These are phyloP conservation scores for Saccharomycopsis sp. DNA, from an alignment of 805 yeast genomes.

Conservation along the genomic window DNA sequence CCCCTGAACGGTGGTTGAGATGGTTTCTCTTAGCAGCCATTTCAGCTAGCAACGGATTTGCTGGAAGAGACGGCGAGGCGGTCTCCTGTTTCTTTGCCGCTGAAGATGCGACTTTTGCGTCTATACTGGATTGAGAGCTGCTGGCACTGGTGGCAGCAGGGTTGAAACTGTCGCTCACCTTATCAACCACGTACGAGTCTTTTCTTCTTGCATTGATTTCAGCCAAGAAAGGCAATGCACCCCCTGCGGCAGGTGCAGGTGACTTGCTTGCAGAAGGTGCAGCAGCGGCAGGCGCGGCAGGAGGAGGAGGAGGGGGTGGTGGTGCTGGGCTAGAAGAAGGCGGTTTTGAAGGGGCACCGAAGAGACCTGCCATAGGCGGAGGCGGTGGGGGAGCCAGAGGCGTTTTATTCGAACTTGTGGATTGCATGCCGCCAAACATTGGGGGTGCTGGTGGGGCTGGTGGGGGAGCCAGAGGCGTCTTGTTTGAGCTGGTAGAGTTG, in stretches of 20 bases:
- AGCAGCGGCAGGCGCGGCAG: conserved; percentile 27
- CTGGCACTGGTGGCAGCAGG: conserved; percentile 21
- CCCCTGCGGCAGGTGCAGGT: conserved; percentile 28
- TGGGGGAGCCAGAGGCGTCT: conserved; percentile 20
- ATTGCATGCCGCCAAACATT: neutral
- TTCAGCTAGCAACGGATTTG: neutral
- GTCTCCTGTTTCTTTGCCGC: conserved; percentile 25
- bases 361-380: conserved; percentile 22
- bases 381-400: conserved; percentile 22
- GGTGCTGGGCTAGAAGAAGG: conserved; percentile 17
- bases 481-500: conserved; percentile 6
- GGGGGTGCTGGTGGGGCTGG: conserved; percentile 25
- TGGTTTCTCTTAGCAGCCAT: neutral
- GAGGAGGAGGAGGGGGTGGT: conserved; percentile 23
- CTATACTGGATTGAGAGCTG: neutral
- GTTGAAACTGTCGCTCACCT: conserved; percentile 24
- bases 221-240: conserved; percentile 50
- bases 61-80: conserved; percentile 22
- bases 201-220: conserved; percentile 51
- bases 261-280: conserved; percentile 19
- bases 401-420: conserved; percentile 10
- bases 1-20: neutral
- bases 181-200: conserved; percentile 44
- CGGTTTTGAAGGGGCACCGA: conserved; percentile 23
- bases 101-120: conserved; percentile 13